A percentile compares a stretch with the other conserved stretches of the same genome.
Conservation (phyloP, 164 flowering plant genomes). For the Stephania yunnanensis region DNA sequence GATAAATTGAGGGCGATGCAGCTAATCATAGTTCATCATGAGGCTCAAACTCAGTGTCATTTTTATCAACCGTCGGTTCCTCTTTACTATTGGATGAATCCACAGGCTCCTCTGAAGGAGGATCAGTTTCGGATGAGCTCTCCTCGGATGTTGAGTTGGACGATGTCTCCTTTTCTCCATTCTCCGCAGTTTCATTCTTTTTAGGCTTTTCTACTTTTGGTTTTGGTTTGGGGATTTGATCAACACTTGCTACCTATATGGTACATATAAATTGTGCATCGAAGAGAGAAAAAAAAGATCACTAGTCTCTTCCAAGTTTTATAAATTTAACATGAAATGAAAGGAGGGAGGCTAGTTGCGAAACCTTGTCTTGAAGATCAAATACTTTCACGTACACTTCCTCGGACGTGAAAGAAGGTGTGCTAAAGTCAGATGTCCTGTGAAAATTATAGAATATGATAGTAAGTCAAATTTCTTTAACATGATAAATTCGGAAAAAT, state of each 20-base stretch:
- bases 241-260: slow-evolving; percentile 55
- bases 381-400: slow-evolving; percentile 60
- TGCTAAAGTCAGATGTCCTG: slow-evolving; percentile 57
- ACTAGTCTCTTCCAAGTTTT: neutral
- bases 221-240: slow-evolving; percentile 90
- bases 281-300: neutral
- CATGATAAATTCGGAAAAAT: neutral
- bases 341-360: slow-evolving; percentile 4
- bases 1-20: neutral
- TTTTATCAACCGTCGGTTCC: slow-evolving; percentile 4
- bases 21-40: slow-evolving; percentile 28
- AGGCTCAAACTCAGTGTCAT: slow-evolving; percentile 3
- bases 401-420: slow-evolving; percentile 71
- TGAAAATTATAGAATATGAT: neutral
- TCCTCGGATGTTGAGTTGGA: slow-evolving; percentile 19
- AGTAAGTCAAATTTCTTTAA: neutral
- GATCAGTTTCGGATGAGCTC: slow-evolving; percentile 16
- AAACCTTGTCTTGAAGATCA: slow-evolving; percentile 72
- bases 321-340: neutral
- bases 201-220: slow-evolving; percentile 75
- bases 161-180: slow-evolving; percentile 9
- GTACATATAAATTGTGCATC: neutral
- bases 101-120: slow-evolving; percentile 13
- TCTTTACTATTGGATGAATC: slow-evolving; percentile 14
- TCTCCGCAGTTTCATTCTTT: slow-evolving; percentile 52